Evolutionary conservation across 495 filamentous ascomycete species (phyloP).

Genomic region (Hypoxylon lienhwacheense): DNA sequence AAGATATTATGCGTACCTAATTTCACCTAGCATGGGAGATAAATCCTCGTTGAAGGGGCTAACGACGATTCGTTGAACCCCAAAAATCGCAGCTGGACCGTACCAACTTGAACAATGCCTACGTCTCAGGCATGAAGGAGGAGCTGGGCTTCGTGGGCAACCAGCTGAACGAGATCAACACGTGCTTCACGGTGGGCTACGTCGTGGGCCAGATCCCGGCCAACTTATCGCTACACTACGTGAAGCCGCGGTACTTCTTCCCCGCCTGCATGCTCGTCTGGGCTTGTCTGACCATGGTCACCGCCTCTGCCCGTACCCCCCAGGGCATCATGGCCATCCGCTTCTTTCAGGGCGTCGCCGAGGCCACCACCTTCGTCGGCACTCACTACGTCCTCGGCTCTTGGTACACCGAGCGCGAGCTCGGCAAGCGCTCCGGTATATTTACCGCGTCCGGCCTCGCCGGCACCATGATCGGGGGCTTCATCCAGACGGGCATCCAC

Average conservation of each 20-base stretch:
- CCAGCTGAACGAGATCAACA: constrained; percentile 63
- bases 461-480: constrained; percentile 54
- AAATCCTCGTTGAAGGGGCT: neutral
- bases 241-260: constrained; percentile 62
- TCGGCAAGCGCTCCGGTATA: constrained; percentile 63
- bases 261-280: constrained; percentile 63
- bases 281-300: constrained; percentile 63
- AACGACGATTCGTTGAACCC: constrained; percentile 25
- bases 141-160: constrained; percentile 60
- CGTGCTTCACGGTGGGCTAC: constrained; percentile 53
- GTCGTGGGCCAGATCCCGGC: constrained; percentile 63
- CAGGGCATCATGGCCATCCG: constrained; percentile 66
- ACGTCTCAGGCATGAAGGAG: constrained; percentile 68
- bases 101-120: constrained; percentile 63
- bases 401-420: constrained; percentile 67
- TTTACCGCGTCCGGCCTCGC: constrained; percentile 57
- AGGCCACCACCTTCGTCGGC: constrained; percentile 63
- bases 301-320: constrained; percentile 52
- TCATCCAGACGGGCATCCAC: constrained; percentile 65
- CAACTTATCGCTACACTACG: constrained; percentile 61
- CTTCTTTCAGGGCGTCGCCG: constrained; percentile 67
- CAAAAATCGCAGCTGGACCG: constrained; percentile 51
- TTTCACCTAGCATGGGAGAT: neutral
- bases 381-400: constrained; percentile 67
- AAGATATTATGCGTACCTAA: constrained; percentile 14